Evolutionary conservation across 345 rosid genomes (phyloP).

Genomic region (Camelina sativa): DNA sequence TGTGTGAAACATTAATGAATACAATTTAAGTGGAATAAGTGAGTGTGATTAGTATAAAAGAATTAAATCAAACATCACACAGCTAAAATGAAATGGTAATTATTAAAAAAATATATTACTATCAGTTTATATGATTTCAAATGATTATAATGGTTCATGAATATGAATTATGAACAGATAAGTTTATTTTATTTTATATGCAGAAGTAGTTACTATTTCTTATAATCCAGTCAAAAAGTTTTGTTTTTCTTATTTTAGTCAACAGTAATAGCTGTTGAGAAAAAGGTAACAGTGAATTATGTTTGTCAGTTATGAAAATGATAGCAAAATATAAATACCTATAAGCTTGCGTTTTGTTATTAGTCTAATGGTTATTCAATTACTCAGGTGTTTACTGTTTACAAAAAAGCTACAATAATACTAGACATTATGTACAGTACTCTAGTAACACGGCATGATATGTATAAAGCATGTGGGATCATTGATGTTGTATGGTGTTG

Average conservation of each 20-base stretch:
- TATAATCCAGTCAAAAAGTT: background rate
- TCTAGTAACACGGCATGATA: conserved; percentile 18
- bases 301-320: background rate
- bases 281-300: conserved; percentile 13
- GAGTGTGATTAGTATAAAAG: background rate
- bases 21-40: background rate
- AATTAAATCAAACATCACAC: background rate
- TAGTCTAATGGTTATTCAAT: background rate
- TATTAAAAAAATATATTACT: background rate
- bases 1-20: background rate
- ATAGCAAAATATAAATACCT: background rate
- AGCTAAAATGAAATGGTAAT: background rate
- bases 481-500: background rate
- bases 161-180: background rate
- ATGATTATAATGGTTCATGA: background rate
- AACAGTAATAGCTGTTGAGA: background rate
- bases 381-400: conserved; percentile 6
- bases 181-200: background rate
- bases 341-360: background rate
- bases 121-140: background rate
- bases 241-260: background rate
- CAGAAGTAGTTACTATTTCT: background rate
- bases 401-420: conserved; percentile 24
- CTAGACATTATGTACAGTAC: conserved; percentile 3
- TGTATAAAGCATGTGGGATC: background rate